These are phyloP conservation scores for Dissoconium aciculare DNA, from an alignment of 2,329 filamentous ascomycete genomes.

Conservation along the genomic window DNA sequence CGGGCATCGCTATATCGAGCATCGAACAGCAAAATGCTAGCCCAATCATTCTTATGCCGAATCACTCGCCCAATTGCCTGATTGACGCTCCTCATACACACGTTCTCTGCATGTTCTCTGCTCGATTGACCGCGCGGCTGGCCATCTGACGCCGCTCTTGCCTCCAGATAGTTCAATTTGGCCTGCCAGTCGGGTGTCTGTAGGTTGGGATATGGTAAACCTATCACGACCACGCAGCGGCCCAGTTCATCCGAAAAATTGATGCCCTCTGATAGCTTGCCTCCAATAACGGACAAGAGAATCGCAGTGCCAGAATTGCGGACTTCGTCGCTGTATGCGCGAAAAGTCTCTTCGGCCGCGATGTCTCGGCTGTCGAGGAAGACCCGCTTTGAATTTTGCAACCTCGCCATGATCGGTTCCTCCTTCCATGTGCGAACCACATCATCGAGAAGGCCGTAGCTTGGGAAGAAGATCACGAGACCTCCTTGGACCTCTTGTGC, in stretches of 20 bases:
- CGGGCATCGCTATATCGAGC: conserved; percentile 58
- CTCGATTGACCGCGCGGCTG: conserved; percentile 37
- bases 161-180: conserved; percentile 73
- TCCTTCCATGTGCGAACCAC: conserved; percentile 38
- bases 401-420: conserved; percentile 15
- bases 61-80: conserved; percentile 92
- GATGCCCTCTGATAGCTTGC: conserved; percentile 92
- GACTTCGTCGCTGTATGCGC: conserved; percentile 57
- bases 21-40: conserved; percentile 76
- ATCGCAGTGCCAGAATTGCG: conserved; percentile 38
- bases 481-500: conserved; percentile 69
- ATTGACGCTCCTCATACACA: conserved; percentile 93
- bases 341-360: conserved; percentile 54
- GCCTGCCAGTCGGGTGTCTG: conserved; percentile 85
- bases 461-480: conserved; percentile 88
- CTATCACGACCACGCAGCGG: conserved; percentile 79
- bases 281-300: conserved; percentile 79
- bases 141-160: conserved; percentile 31
- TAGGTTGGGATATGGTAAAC: conserved; percentile 83
- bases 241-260: conserved; percentile 91
- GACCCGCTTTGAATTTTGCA: conserved; percentile 24
- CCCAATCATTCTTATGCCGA: conserved; percentile 75
- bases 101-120: conserved; percentile 79
- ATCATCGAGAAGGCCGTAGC: conserved; percentile 75
- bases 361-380: conserved; percentile 42